phyloP scores from a whole-genome alignment of 495 filamentous ascomycete species.

The Penicillium dipodomyicola region DNA sequence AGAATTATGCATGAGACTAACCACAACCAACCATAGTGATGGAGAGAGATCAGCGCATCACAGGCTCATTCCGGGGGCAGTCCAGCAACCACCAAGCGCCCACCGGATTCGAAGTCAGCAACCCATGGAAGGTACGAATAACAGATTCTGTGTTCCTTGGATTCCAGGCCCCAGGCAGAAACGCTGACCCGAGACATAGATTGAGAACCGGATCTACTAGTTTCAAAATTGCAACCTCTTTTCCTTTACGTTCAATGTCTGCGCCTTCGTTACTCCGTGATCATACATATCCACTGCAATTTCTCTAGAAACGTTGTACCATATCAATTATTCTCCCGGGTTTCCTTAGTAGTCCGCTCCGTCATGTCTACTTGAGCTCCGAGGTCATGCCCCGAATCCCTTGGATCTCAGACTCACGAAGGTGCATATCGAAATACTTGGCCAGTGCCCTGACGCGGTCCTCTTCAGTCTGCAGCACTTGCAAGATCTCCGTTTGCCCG shows the following conservation, averaged over 20 bases:
- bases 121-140: constrained; percentile 79
- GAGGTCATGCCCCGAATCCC: constrained; percentile 50
- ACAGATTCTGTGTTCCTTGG: background rate
- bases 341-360: constrained; percentile 9
- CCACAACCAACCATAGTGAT: constrained; percentile 68
- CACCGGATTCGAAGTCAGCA: constrained; percentile 87
- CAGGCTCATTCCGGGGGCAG: constrained; percentile 81
- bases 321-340: constrained; percentile 19
- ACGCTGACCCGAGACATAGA: constrained; percentile 25
- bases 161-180: background rate
- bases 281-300: constrained; percentile 33
- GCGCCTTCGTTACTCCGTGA: constrained; percentile 21
- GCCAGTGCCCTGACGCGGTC: constrained; percentile 53
- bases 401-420: constrained; percentile 50
- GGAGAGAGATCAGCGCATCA: constrained; percentile 89
- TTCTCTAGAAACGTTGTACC: constrained; percentile 28
- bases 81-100: constrained; percentile 77
- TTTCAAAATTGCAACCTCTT: constrained; percentile 27
- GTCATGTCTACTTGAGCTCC: constrained; percentile 39
- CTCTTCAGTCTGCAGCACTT: constrained; percentile 45
- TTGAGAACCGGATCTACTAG: constrained; percentile 46
- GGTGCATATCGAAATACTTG: constrained; percentile 54
- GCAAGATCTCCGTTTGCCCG: constrained; percentile 52
- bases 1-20: constrained; percentile 11
- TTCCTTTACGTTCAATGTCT: constrained; percentile 24